Conservation (phyloP, 139 green algal species). For the Asterochloris sp. region DNA sequence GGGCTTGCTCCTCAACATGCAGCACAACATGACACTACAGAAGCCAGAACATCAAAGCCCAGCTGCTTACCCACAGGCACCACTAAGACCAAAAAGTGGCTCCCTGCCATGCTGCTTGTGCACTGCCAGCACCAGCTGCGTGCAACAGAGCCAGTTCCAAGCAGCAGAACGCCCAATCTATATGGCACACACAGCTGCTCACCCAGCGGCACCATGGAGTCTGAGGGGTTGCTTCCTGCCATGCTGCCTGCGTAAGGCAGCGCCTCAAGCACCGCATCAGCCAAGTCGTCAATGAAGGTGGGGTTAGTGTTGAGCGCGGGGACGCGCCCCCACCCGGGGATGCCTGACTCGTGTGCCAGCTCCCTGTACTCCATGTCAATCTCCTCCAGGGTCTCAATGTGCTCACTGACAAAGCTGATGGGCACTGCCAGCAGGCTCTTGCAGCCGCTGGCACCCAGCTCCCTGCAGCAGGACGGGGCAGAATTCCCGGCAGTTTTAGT, state of each 20-base stretch:
- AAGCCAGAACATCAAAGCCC: too few relatives aligned
- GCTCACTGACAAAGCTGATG: constrained; percentile 96
- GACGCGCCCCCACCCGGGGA: constrained; percentile 88
- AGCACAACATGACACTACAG: too few relatives aligned
- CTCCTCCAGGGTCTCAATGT: constrained; percentile 99
- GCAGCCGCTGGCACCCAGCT: constrained; percentile 71
- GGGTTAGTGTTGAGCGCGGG: constrained; percentile 92
- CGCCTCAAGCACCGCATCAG: constrained; percentile 87
- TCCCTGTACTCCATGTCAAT: constrained; percentile 98
- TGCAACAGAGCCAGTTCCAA: too few relatives aligned
- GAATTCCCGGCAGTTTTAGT: neutral
- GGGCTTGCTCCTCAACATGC: too few relatives aligned
- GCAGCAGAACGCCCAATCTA: too few relatives aligned
- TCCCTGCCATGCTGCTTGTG: too few relatives aligned
- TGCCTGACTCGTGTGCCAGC: constrained; percentile 39
- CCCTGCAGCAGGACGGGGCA: constrained; percentile 28
- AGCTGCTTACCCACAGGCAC: too few relatives aligned
- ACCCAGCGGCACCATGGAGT: constrained; percentile 74
- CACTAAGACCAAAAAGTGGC: too few relatives aligned
- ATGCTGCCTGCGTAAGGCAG: constrained; percentile 88
- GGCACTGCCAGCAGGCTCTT: constrained; percentile 90
- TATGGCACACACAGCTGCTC: neutral
- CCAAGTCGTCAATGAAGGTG: constrained; percentile 95
- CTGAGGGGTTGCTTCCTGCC: constrained; percentile 36
- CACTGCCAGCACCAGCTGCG: too few relatives aligned